Percentiles rank a stretch among this genome's conserved stretches.
phyloP scores from a whole-genome alignment of 129 eudicot species.

The Ambrosia artemisiifolia region DNA sequence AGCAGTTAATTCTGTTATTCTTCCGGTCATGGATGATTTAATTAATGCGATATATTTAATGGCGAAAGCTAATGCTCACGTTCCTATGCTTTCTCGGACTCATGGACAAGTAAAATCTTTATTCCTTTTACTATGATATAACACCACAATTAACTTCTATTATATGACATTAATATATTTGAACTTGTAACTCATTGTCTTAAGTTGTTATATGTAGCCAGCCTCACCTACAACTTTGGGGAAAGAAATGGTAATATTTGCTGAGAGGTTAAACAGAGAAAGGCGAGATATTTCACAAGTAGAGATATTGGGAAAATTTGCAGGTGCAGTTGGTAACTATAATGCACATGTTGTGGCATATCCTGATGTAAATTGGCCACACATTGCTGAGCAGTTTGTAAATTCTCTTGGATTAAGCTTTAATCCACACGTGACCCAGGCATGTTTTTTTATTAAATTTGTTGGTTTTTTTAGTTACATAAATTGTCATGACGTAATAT shows the following conservation, averaged over 20 bases:
- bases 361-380: slow-evolving; percentile 80
- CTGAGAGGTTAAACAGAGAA: slow-evolving; percentile 67
- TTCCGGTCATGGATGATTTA: slow-evolving; percentile 78
- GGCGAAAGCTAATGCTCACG: slow-evolving; percentile 65
- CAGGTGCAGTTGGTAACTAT: slow-evolving; percentile 96
- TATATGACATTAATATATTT: not conserved
- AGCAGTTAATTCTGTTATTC: slow-evolving; percentile 50
- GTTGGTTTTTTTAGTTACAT: not conserved
- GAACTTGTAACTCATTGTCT: not conserved
- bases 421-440: slow-evolving; percentile 90
- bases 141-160: not conserved
- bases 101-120: slow-evolving; percentile 78
- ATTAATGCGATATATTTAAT: slow-evolving; percentile 46
- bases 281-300: slow-evolving; percentile 50
- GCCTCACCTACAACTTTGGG: slow-evolving; percentile 97
- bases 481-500: not conserved
- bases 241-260: slow-evolving; percentile 91
- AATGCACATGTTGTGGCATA: slow-evolving; percentile 91
- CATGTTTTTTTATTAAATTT: slow-evolving; percentile 15
- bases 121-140: not conserved
- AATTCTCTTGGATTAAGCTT: slow-evolving; percentile 84
- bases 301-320: slow-evolving; percentile 88
- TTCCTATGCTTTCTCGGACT: slow-evolving; percentile 97
- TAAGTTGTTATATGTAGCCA: slow-evolving; percentile 48
- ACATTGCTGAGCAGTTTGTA: slow-evolving; percentile 75